Evolutionary conservation across 805 yeast species (phyloP), one percentile per base, ranked within the genome.

Genomic region (Spathaspora arborariae): DNA sequence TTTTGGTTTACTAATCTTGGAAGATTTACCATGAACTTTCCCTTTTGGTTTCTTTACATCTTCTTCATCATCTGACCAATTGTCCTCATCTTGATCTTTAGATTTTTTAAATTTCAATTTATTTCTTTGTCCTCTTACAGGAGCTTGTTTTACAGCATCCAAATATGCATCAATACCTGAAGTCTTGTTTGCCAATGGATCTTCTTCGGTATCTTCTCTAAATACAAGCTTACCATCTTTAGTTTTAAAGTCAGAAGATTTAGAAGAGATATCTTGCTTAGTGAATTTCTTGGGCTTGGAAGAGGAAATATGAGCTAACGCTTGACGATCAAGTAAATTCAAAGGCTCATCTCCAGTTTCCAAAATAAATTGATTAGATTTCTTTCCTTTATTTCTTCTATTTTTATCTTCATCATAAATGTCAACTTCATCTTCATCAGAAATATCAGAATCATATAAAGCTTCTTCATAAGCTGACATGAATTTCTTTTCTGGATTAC

Each of bases 401-500:
- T 45, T 48, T 5, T 70, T 79, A 27, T 72, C 80, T 18, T 75
- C 84, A 30, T 47, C 51, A 35, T 44, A 44, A n/a, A 44, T 45
- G 5, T 70, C 77, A 13, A 72, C 81, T 19, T 74, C 79, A 22
- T 80, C 85, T 40, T 74, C 78, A 27, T 81, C 87, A 44, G 85
- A 79, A 35, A 78, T 80, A 20, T 69, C 76, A 7, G 82, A 79
- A 45, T 85, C 95, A 65, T 92, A 88, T 39, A 94, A 71, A 0
- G 96, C 97, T 62, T 87, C 94, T 58, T 94, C 99, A 57, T 87
- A 89, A 33, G 96, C 97, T 48, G 96, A 88, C 64, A 84, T 80
- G 58, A 81, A 86, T 56, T 78, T 79, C 57, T 78, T 74, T 45
- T 71, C 70, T 5, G 56, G 52, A 20, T 18, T 40, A 13, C 15